Evolutionary conservation across 306 rosid genomes (phyloP).

Genomic region (Cicer yamashitae): DNA sequence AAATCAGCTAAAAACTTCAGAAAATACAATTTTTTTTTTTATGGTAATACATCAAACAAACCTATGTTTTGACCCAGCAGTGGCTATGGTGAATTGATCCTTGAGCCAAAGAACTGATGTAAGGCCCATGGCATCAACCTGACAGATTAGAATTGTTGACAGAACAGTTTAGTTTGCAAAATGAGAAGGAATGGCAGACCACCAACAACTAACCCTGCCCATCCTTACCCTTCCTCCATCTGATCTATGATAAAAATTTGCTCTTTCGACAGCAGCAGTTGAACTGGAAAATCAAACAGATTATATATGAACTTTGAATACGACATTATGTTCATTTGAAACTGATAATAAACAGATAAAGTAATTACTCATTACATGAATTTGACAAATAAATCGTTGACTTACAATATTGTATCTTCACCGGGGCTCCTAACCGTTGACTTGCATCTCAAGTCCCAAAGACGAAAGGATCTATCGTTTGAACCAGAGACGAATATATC

Average conservation of each 20-base stretch:
- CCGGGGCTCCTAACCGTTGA: conserved; percentile 1
- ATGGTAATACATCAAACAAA: conserved; percentile 40
- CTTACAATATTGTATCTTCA: conserved; percentile 60
- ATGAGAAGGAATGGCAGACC: background rate
- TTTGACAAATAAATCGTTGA: conserved; percentile 8
- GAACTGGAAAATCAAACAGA: conserved; percentile 59
- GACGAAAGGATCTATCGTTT: conserved; percentile 91
- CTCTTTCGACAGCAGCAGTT: conserved; percentile 68
- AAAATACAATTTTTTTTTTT: background rate
- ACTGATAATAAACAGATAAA: background rate
- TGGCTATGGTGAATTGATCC: conserved; percentile 82
- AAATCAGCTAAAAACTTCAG: conserved; percentile 5
- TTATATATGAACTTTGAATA: background rate
- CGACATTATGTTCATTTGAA: background rate
- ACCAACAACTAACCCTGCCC: conserved; percentile 64
- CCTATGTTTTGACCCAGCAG: conserved; percentile 96
- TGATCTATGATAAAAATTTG: conserved; percentile 64
- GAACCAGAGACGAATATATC: conserved; percentile 91
- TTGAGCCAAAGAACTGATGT: conserved; percentile 91
- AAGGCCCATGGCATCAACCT: conserved; percentile 90
- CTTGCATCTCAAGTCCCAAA: conserved; percentile 90
- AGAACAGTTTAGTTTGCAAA: conserved; percentile 38
- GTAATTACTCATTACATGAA: background rate
- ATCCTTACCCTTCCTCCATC: conserved; percentile 68
- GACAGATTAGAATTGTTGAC: conserved; percentile 42